These are phyloP conservation scores for Ilyonectria robusta DNA, from an alignment of 2,329 filamentous ascomycete species.

Conservation along the genomic window DNA sequence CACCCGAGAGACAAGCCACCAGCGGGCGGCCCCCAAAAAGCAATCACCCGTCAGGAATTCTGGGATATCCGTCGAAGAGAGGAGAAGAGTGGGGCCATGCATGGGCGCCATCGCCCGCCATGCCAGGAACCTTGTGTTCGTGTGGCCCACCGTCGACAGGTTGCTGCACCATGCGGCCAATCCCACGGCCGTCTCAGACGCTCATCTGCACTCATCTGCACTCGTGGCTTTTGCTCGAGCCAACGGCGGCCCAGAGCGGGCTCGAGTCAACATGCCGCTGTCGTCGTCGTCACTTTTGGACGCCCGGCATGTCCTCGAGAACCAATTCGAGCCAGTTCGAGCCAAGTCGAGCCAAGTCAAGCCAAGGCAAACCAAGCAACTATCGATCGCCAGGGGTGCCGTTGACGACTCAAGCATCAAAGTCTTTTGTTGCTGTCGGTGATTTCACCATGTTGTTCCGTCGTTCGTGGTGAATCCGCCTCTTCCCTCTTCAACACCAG, in stretches of 20 bases:
- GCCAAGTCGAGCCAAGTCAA: slow-evolving; percentile 17
- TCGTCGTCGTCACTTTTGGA: slow-evolving; percentile 21
- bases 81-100: slow-evolving; percentile 9
- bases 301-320: slow-evolving; percentile 5
- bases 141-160: slow-evolving; percentile 10
- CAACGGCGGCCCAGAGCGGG: slow-evolving; percentile 39
- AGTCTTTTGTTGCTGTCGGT: neutral
- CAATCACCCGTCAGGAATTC: slow-evolving; percentile 25
- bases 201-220: slow-evolving; percentile 37
- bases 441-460: neutral
- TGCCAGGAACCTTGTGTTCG: slow-evolving; percentile 43
- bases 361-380: slow-evolving; percentile 1
- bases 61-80: no score
- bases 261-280: slow-evolving; percentile 22
- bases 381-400: slow-evolving; percentile 10
- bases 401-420: neutral
- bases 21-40: slow-evolving; percentile 32
- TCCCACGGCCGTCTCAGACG: slow-evolving; percentile 41
- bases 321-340: neutral
- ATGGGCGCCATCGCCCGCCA: slow-evolving; percentile 7
- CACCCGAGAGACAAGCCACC: slow-evolving; percentile 31
- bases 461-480: no score
- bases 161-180: slow-evolving; percentile 38
- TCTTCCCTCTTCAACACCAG: neutral
- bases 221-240: slow-evolving; percentile 32